phyloP scores from a whole-genome alignment of 805 yeast species.

The Kockiozyma suomiensis region DNA sequence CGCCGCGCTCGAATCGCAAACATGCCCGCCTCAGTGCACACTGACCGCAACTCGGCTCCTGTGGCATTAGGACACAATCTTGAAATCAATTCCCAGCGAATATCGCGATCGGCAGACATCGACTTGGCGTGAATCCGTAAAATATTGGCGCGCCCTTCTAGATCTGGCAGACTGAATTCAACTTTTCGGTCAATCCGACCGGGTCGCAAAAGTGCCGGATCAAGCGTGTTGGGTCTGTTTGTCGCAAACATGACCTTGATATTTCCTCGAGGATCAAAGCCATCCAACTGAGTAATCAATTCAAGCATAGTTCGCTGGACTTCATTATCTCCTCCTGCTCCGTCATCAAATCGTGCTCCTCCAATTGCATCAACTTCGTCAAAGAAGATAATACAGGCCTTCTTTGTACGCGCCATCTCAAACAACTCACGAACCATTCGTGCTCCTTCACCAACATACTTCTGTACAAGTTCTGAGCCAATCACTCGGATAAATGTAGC shows the following conservation, averaged over 20 bases:
- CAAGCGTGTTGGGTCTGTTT: conserved; percentile 95
- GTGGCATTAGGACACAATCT: conserved; percentile 97
- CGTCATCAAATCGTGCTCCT: conserved; percentile 99
- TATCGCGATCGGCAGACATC: conserved; percentile 96
- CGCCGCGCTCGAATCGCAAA: conserved; percentile 98
- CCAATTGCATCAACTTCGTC: conserved; percentile 99
- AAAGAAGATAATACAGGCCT: conserved; percentile 96
- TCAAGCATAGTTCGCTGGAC: conserved; percentile 99
- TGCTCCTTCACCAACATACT: conserved; percentile 99
- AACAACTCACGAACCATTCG: conserved; percentile 98
- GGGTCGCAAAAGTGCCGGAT: conserved; percentile 96
- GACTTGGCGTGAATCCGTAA: conserved; percentile 96
- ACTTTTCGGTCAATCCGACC: conserved; percentile 99
- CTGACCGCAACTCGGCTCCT: conserved; percentile 98
- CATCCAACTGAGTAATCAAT: conserved; percentile 95
- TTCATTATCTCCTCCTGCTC: conserved; percentile 97
- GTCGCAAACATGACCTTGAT: conserved; percentile 99
- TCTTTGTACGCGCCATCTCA: conserved; percentile 98
- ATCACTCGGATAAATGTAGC: conserved; percentile 98
- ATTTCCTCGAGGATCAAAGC: conserved; percentile 98
- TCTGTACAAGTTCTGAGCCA: conserved; percentile 97
- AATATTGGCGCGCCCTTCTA: conserved; percentile 97
- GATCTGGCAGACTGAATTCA: conserved; percentile 92
- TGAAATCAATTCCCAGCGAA: conserved; percentile 97
- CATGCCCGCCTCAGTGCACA: conserved; percentile 99